Conservation (phyloP, 805 yeast species). For the Yarrowia sp. region DNA sequence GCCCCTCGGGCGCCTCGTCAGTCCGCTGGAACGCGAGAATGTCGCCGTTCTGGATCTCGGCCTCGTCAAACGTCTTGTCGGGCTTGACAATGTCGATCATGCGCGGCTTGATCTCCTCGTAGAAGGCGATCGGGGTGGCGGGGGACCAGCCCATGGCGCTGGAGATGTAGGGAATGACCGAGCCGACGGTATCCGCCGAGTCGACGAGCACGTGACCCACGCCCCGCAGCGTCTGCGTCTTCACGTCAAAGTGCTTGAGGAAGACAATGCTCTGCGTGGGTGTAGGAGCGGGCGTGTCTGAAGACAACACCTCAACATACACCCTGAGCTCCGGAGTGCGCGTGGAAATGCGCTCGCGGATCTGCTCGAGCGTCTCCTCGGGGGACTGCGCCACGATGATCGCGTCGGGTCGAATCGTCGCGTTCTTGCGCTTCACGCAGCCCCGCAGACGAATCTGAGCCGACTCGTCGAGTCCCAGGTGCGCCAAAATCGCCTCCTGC, state of each 20-base stretch:
- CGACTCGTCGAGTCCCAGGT: neutral
- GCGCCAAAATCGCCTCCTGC: neutral
- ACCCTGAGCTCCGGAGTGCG: neutral
- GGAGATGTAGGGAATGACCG: constrained; percentile 34
- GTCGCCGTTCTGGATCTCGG: constrained; percentile 42
- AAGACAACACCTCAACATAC: neutral
- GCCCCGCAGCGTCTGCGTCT: constrained; percentile 57
- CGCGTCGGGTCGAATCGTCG: constrained; percentile 18
- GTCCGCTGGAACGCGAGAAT: constrained; percentile 39
- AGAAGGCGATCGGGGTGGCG: constrained; percentile 33
- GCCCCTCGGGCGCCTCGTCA: constrained; percentile 28
- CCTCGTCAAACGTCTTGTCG: constrained; percentile 35
- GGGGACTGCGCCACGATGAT: constrained; percentile 2
- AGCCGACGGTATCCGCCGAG: constrained; percentile 46
- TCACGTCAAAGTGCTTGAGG: constrained; percentile 65
- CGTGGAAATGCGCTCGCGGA: neutral
- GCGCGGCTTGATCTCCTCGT: constrained; percentile 41
- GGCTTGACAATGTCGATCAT: constrained; percentile 38
- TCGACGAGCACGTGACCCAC: constrained; percentile 57
- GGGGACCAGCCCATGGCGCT: constrained; percentile 36
- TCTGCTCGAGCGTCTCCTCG: constrained; percentile 22
- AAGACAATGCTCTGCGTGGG: constrained; percentile 34
- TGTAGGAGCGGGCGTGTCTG: neutral
- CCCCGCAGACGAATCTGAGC: neutral
- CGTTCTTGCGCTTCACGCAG: constrained; percentile 21